Conservation (phyloP, 768 basidiomycete species). For the Kwoniella botswanensis region DNA sequence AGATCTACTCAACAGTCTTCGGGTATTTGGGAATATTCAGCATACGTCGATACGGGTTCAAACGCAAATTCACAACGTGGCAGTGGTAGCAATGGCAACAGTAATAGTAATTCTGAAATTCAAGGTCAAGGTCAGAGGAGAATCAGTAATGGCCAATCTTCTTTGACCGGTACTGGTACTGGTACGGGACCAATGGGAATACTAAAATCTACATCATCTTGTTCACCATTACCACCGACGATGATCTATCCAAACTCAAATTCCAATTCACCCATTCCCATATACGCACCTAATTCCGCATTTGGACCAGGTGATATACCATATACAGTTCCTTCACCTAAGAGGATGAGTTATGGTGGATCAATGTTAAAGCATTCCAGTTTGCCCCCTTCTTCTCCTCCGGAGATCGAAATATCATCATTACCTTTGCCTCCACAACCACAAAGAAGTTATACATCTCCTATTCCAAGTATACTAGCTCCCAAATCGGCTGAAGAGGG, state of each 20-base stretch:
- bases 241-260: constrained; percentile 1
- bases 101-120: neutral
- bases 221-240: neutral
- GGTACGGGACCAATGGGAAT: neutral
- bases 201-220: neutral
- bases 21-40: constrained; percentile 24
- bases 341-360: neutral
- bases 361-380: neutral
- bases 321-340: constrained; percentile 1
- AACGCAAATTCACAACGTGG: neutral
- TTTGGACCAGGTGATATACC: neutral
- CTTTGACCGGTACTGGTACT: neutral
- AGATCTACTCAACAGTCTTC: constrained; percentile 13
- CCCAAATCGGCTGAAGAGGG: constrained; percentile 2
- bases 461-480: neutral
- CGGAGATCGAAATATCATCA: neutral
- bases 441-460: neutral
- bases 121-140: neutral
- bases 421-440: neutral
- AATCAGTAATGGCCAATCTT: neutral
- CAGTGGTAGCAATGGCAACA: too few species aligned
- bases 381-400: neutral
- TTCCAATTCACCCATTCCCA: neutral
- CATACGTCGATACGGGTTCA: constrained; percentile 11
- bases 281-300: neutral